phyloP scores from a whole-genome alignment of 768 basidiomycete species.

The Xerocomus brunneocitrinus region DNA sequence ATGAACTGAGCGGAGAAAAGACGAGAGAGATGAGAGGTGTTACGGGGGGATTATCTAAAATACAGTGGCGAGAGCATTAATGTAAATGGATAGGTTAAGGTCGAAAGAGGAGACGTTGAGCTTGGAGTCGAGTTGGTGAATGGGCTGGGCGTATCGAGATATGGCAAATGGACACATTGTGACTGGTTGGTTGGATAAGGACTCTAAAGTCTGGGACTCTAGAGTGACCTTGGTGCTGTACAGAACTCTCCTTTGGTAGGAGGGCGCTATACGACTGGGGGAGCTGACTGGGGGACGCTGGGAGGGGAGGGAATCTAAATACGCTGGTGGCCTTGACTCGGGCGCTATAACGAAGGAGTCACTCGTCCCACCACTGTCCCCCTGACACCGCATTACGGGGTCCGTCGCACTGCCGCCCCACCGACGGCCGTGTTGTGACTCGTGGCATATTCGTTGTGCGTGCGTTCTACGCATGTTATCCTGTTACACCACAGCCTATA shows the following conservation, averaged over 20 bases:
- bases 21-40: slow-evolving; percentile 3
- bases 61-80: slow-evolving; percentile 34
- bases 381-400: slow-evolving; percentile 25
- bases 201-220: slow-evolving; percentile 39
- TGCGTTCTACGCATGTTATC: too few relatives aligned
- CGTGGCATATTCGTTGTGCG: too few relatives aligned
- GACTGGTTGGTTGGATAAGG: slow-evolving; percentile 22
- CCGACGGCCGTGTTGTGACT: not conserved
- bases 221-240: slow-evolving; percentile 35
- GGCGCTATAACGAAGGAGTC: slow-evolving; percentile 33
- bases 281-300: not conserved
- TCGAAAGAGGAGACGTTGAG: slow-evolving; percentile 13
- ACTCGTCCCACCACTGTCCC: slow-evolving; percentile 21
- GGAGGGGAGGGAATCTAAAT: slow-evolving; percentile 18
- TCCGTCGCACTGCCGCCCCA: slow-evolving; percentile 15
- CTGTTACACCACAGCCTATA: not conserved
- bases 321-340: slow-evolving; percentile 22
- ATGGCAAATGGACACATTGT: slow-evolving; percentile 38
- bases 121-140: slow-evolving; percentile 14
- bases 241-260: slow-evolving; percentile 16
- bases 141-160: slow-evolving; percentile 23
- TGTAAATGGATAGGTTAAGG: slow-evolving; percentile 15
- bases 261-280: slow-evolving; percentile 20
- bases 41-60: slow-evolving; percentile 33
- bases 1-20: slow-evolving; percentile 17